A percentile compares a stretch with the other conserved stretches of the same genome.
Conservation (phyloP, 371 early-diverging fungal genomes). For the Entomophthora muscae region DNA sequence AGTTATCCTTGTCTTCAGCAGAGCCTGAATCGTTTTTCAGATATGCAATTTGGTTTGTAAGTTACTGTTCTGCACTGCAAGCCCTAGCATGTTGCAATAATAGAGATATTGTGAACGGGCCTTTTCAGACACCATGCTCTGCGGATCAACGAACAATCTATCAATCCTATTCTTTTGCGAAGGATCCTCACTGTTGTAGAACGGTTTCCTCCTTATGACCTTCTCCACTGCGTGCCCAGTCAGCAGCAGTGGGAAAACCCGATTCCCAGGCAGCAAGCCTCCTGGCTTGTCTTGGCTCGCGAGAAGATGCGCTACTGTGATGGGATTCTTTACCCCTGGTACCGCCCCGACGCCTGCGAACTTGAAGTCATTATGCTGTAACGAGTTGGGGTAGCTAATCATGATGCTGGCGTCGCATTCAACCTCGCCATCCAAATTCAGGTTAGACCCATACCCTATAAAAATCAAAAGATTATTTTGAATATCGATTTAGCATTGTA, state of each 20-base stretch:
- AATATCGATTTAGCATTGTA: too few species aligned
- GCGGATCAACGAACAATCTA: not conserved
- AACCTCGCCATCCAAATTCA: conserved; percentile 4
- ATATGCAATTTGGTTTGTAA: too few species aligned
- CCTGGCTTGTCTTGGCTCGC: not conserved
- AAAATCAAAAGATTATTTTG: too few species aligned
- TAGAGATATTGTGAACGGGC: not conserved
- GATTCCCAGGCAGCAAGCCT: not conserved
- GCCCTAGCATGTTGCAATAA: not conserved
- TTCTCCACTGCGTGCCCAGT: not conserved
- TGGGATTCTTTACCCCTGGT: not conserved
- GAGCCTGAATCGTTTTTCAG: too few species aligned
- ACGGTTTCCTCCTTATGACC: not conserved
- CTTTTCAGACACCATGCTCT: not conserved
- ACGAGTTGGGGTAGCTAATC: not conserved
- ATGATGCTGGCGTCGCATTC: conserved; percentile 2
- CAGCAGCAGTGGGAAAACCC: not conserved
- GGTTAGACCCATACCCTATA: conserved; percentile 5
- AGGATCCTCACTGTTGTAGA: not conserved
- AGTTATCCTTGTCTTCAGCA: too few species aligned
- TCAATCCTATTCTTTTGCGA: too few species aligned
- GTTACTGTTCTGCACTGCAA: too few species aligned
- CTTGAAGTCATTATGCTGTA: not conserved
- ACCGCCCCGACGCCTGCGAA: conserved; percentile 2
- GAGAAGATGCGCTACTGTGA: not conserved